Evolutionary conservation across 352 stramenopile species (phyloP).

Genomic region (Plasmopara viticola): DNA sequence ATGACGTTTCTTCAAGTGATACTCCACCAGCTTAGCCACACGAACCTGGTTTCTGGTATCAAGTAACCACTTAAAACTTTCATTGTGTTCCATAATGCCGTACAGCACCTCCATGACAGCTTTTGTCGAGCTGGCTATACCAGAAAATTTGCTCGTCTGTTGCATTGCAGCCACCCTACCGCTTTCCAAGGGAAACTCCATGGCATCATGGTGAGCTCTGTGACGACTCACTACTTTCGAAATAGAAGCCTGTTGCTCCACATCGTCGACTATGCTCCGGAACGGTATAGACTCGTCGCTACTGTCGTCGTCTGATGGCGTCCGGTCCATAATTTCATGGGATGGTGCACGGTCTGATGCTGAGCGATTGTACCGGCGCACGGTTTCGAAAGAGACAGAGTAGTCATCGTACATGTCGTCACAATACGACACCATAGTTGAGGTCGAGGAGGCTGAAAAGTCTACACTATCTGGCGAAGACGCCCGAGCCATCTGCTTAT

Average conservation of each 20-base stretch:
- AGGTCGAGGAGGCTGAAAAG: conserved; percentile 60
- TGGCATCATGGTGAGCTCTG: conserved; percentile 6
- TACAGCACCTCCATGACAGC: conserved; percentile 60
- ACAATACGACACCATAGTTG: conserved; percentile 57
- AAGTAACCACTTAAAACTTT: conserved; percentile 52
- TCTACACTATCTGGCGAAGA: conserved; percentile 32
- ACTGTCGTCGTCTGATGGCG: conserved; percentile 32
- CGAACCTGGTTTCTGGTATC: conserved; percentile 39
- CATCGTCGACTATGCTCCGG: conserved; percentile 27
- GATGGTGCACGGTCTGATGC: conserved; percentile 29
- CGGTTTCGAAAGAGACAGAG: conserved; percentile 18
- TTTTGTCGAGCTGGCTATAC: conserved; percentile 31
- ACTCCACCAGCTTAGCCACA: conserved; percentile 47
- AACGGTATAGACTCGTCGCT: conserved; percentile 22
- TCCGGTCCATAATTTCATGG: conserved; percentile 45
- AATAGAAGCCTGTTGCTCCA: conserved; percentile 16
- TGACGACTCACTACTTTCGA: conserved; percentile 12
- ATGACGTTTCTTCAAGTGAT: conserved; percentile 31
- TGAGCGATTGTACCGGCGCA: conserved; percentile 32
- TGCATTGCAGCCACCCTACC: conserved; percentile 4
- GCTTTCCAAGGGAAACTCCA: conserved; percentile 18
- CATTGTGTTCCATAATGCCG: conserved; percentile 50
- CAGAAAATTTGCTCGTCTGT: neutral
- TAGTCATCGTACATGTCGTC: conserved; percentile 60
- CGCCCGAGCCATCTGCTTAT: conserved; percentile 28